Evolutionary conservation across 1,284 basidiomycete genomes (phyloP).

Genomic region (Paramarasmius palmivorus): DNA sequence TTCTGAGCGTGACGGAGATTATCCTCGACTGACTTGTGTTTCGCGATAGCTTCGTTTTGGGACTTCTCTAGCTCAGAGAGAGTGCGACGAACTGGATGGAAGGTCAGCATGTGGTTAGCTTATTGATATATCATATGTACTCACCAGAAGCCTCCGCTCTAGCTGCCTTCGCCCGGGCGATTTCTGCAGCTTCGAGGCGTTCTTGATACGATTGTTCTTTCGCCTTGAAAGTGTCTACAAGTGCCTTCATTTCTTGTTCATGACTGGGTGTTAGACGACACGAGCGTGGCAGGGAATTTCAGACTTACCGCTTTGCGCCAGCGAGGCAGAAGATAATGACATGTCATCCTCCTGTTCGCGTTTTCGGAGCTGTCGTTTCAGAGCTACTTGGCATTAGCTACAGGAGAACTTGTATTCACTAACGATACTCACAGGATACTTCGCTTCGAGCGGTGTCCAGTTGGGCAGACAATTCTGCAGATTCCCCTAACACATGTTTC

Average conservation of each 20-base stretch:
- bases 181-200: slow-evolving; percentile 70
- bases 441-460: slow-evolving; percentile 64
- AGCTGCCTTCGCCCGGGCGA: slow-evolving; percentile 63
- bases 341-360: slow-evolving; percentile 71
- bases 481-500: slow-evolving; percentile 60
- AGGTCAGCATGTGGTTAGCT: slow-evolving; percentile 11
- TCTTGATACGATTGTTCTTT: slow-evolving; percentile 63
- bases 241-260: slow-evolving; percentile 56
- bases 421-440: slow-evolving; percentile 45
- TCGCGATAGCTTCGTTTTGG: slow-evolving; percentile 50
- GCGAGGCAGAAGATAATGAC: slow-evolving; percentile 55
- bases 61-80: slow-evolving; percentile 66
- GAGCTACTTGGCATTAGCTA: slow-evolving; percentile 34
- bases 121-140: slow-evolving; percentile 15
- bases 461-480: slow-evolving; percentile 54
- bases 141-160: slow-evolving; percentile 66
- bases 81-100: slow-evolving; percentile 52
- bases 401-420: neutral
- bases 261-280: slow-evolving; percentile 1
- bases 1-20: slow-evolving; percentile 53
- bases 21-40: slow-evolving; percentile 55
- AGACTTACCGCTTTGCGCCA: slow-evolving; percentile 56
- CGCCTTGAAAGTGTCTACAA: slow-evolving; percentile 63
- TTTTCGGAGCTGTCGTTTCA: slow-evolving; percentile 60
- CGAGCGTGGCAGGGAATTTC: neutral